Conservation (phyloP, 2,329 filamentous ascomycete genomes). For the Cryphonectria naterciae region DNA sequence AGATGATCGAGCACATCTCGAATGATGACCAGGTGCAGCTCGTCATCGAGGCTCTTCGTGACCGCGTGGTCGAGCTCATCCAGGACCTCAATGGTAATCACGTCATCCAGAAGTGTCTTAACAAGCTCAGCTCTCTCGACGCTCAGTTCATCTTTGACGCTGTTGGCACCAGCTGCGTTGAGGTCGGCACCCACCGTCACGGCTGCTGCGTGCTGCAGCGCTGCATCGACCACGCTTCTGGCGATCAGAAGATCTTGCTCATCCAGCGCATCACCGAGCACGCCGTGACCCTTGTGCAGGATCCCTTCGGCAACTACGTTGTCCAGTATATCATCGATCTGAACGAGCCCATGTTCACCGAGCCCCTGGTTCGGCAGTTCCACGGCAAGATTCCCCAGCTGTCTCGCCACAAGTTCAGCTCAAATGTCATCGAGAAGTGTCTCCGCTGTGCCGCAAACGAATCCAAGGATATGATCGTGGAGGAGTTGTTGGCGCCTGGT, state of each 20-base stretch:
- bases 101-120: constrained; percentile 98
- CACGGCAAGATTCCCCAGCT: constrained; percentile 69
- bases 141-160: constrained; percentile 97
- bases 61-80: constrained; percentile 89
- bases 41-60: constrained; percentile 82
- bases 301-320: constrained; percentile 98
- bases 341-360: constrained; percentile 84
- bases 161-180: constrained; percentile 83
- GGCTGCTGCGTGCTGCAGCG: constrained; percentile 97
- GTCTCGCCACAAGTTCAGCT: constrained; percentile 98
- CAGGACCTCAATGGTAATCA: constrained; percentile 98
- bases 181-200: constrained; percentile 94
- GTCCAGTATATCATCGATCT: constrained; percentile 98
- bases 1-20: constrained; percentile 96
- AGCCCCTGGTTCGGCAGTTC: constrained; percentile 84
- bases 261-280: constrained; percentile 86
- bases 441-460: constrained; percentile 78
- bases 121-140: constrained; percentile 82
- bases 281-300: constrained; percentile 87
- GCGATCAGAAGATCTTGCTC: constrained; percentile 83
- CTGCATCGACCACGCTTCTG: constrained; percentile 95
- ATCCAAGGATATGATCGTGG: constrained; percentile 80
- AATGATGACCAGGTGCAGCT: constrained; percentile 83
- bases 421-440: constrained; percentile 97
- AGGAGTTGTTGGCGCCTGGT: constrained; percentile 73